Evolutionary conservation across 257 asterid species (phyloP).

Genomic region (Solanum sejunctum): DNA sequence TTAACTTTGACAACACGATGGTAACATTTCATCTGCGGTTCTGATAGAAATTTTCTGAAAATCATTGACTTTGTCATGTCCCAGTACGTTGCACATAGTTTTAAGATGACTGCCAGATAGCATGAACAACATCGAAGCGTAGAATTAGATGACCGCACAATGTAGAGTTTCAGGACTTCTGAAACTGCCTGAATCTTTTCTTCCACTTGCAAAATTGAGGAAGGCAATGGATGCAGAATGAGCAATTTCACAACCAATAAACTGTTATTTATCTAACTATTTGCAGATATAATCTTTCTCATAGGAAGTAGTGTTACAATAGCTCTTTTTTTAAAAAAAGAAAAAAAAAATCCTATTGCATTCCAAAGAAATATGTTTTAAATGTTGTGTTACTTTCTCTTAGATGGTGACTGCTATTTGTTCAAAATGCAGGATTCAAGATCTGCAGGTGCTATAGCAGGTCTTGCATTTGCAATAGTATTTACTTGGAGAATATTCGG

Average conservation of each 20-base stretch:
- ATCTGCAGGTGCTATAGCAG: constrained; percentile 74
- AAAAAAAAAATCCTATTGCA: neutral
- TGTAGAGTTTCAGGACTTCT: neutral
- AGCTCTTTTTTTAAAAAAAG: neutral
- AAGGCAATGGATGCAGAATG: neutral
- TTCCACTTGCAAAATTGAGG: neutral
- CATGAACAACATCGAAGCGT: neutral
- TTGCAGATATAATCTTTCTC: neutral
- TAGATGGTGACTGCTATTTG: neutral
- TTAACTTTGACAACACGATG: neutral
- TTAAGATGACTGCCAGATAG: neutral
- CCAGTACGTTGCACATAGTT: neutral
- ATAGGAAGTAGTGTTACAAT: neutral
- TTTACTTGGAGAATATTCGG: constrained; percentile 79
- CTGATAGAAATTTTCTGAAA: neutral
- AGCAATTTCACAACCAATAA: neutral
- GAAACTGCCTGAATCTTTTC: neutral
- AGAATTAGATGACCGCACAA: neutral
- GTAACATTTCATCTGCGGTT: neutral
- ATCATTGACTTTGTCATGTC: neutral
- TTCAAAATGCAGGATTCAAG: constrained; percentile 49
- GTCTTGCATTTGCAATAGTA: constrained; percentile 69
- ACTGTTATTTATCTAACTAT: neutral
- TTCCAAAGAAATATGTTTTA: neutral
- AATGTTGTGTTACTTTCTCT: neutral